Evolutionary conservation across 2,329 filamentous ascomycete species (phyloP).

Genomic region (Cordyceps pruinosa): DNA sequence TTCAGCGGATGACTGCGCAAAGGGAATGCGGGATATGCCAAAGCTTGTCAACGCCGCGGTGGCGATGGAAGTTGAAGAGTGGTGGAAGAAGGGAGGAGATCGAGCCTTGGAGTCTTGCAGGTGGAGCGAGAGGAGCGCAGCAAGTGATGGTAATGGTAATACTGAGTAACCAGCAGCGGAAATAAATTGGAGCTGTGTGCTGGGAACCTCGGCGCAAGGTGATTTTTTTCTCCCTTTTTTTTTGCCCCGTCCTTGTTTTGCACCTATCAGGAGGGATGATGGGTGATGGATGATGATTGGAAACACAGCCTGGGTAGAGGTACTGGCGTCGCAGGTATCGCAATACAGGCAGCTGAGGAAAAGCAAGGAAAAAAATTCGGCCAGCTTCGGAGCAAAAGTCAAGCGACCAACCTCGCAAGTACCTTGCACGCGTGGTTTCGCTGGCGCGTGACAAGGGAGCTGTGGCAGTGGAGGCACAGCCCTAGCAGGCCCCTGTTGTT

Average conservation of each 20-base stretch:
- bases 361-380: background rate
- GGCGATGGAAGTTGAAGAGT: background rate
- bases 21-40: background rate
- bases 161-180: background rate
- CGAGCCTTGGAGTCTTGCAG: background rate
- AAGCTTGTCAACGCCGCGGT: too few relatives aligned
- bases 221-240: background rate
- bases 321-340: background rate
- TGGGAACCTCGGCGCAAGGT: constrained; percentile 3
- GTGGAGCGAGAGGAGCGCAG: constrained; percentile 10
- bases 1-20: background rate
- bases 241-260: background rate
- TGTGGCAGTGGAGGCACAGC: background rate
- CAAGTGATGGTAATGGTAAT: too few relatives aligned
- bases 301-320: too few relatives aligned
- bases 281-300: too few relatives aligned
- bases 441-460: background rate
- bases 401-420: background rate
- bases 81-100: background rate
- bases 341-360: background rate
- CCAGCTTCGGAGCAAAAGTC: constrained; percentile 5
- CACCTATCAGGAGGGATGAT: too few relatives aligned
- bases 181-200: background rate
- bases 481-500: constrained; percentile 5
- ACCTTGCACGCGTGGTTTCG: background rate